Conservation (phyloP, 2,329 filamentous ascomycete species). For the Diaporthe amygdali region DNA sequence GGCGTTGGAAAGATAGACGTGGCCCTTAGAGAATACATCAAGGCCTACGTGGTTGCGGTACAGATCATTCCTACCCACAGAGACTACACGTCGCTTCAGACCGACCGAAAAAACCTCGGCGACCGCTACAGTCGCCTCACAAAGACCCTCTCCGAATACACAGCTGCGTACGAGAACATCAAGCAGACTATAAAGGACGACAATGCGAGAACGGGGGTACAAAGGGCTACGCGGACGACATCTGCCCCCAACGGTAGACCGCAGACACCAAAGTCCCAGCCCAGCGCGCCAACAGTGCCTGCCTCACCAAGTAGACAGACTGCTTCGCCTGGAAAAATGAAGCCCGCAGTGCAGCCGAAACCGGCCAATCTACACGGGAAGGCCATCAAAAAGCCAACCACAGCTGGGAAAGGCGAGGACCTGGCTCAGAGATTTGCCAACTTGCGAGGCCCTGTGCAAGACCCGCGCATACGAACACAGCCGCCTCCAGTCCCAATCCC, state of each 20-base stretch:
- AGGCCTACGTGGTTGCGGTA: conserved; percentile 76
- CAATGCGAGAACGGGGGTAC: conserved; percentile 66
- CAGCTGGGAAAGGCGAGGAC: conserved; percentile 47
- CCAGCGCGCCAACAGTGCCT: neutral
- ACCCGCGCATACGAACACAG: conserved; percentile 58
- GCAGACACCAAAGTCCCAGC: neutral
- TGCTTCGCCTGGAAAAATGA: conserved; percentile 38
- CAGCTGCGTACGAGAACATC: conserved; percentile 59
- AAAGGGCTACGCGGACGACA: conserved; percentile 41
- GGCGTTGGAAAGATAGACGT: conserved; percentile 72
- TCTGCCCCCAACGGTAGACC: conserved; percentile 1
- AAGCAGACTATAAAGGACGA: conserved; percentile 67
- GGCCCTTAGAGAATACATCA: conserved; percentile 84
- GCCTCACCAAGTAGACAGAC: neutral
- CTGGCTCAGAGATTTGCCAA: conserved; percentile 63
- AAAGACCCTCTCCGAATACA: conserved; percentile 53
- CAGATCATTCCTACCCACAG: conserved; percentile 78
- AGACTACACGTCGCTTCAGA: conserved; percentile 71
- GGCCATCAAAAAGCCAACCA: conserved; percentile 45
- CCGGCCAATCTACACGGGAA: conserved; percentile 71
- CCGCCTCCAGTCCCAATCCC: conserved; percentile 42
- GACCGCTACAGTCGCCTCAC: conserved; percentile 56
- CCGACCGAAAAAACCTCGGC: conserved; percentile 54
- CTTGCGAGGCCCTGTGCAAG: conserved; percentile 56
- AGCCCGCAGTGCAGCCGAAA: conserved; percentile 66